Evolutionary conservation across 257 asterid species (phyloP), one percentile per base, ranked within the genome.

Genomic region (Nyctanthes arbortristis): DNA sequence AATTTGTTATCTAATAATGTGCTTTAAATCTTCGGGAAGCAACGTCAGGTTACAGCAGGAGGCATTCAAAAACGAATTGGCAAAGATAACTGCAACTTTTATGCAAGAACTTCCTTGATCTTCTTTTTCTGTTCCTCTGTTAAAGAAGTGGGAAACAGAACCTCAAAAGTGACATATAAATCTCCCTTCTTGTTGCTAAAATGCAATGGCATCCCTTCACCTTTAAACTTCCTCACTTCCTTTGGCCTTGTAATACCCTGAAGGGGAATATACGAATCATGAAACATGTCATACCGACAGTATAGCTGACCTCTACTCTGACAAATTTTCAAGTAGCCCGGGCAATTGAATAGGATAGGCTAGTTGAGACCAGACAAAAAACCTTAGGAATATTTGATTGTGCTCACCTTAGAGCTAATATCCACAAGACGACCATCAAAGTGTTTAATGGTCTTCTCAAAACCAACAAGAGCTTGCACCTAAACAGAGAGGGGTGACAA

Each of bases 391-490:
- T 25, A 2, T 7, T 52, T 20, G 4, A 14, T 24, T 52, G 16
- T 20, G 37, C 82, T 80, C 62, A 91, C 99, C 94, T 91, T 86
- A 71, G 89, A 76, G 84, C 96, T 66, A 66, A 93, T 84, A 78
- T 93, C 93, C 80, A 93, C 96, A 68, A 79, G 72, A 79, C 79
- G 99, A 35, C 87, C 95, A 72, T 91, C 99, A 5, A 93, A 96
- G 82, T 91, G 99, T 68, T 83, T 91, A 30, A 91, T 70, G 43
- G 87, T 91, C 82, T 91, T 93, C 87, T 89, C 91, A 40, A 91
- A 93, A 63, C 99, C 99, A 66, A 87, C 97, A 57, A 93, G 97
- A 81, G 99, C 96, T 87, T 93, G 97, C 73, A 93, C 88, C 99
- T 93, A 80, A 52, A 71, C 11, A 36, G 39, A 14, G 13, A 31